Evolutionary conservation across 192 early-diverging fungal genomes (phyloP), one percentile per base, ranked within the genome.

Genomic region (Entrophospora sp.): DNA sequence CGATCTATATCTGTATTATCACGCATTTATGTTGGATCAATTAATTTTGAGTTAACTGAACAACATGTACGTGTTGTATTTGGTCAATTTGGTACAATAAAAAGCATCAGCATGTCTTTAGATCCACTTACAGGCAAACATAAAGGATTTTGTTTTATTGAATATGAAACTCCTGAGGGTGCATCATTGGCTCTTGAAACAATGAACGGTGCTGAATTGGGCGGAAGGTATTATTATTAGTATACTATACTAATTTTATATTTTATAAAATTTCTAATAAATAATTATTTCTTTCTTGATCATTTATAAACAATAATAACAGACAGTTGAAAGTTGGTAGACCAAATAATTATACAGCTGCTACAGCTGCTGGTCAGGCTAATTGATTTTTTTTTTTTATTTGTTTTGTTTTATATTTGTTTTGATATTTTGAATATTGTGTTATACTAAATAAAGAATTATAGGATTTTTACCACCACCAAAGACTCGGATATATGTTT

Each of bases 131-230:
- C 80, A 12, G 87, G 85, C 24, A 87, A 84, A 59, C 93, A 95
- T 79, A 91, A 92, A 68, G 89, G 89, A 38, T 96, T 87, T 70
- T 92, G 91, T 68, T 96, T 96, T 72, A 82, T 96, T 12, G 91
- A 94, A 73, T 96, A 83, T 64, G 87, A 93, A 40, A 81, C 88
- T 25, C 91, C 91, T 0, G 93, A 96, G 72, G 88, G 92, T 7
- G 90, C 89, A 0, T 74, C 84, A 40, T 60, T 96, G 72, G 93
- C 92, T 3, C 74, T 94, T 35, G 85, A 91, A 27, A 68, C 69
- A 20, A 86, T 94, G 85, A 85, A 93, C 61, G 89, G 90, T n/a
- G 75, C 82, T 14, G 85, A 91, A 49, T 77, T 96, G 34, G 91
- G 89, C 36, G 92, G 91, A 31, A 76, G 90, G 84, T 83, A 67